Evolutionary conservation across 1,284 basidiomycete genomes (phyloP).

Genomic region (Athelia sp.): DNA sequence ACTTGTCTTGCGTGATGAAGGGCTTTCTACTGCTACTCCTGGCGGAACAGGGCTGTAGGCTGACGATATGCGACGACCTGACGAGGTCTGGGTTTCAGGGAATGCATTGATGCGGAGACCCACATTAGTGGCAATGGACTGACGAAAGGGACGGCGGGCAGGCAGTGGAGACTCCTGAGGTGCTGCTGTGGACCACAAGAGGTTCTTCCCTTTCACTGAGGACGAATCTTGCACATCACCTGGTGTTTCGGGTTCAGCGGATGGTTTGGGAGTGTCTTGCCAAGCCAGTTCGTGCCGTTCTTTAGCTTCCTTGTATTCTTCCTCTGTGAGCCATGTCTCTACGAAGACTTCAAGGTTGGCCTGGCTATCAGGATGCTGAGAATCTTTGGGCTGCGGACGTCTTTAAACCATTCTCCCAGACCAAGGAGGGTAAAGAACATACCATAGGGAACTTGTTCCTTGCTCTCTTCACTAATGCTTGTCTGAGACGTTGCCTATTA

Average conservation of each 20-base stretch:
- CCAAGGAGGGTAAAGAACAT: constrained; percentile 16
- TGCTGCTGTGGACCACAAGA: constrained; percentile 41
- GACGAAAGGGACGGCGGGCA: constrained; percentile 30
- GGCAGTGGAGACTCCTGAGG: constrained; percentile 28
- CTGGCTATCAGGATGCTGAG: constrained; percentile 66
- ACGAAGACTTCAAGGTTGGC: constrained; percentile 64
- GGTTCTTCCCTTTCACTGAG: constrained; percentile 35
- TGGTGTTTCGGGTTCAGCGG: constrained; percentile 36
- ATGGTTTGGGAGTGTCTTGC: constrained; percentile 48
- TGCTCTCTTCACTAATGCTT: constrained; percentile 63
- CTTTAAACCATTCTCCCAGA: background rate
- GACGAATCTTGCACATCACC: constrained; percentile 27
- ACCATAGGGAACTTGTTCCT: constrained; percentile 71
- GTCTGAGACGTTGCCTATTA: constrained; percentile 64
- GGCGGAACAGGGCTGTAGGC: constrained; percentile 24
- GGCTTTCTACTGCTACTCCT: constrained; percentile 49
- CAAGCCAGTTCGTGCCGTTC: constrained; percentile 57
- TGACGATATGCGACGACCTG: constrained; percentile 34
- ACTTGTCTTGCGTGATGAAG: constrained; percentile 22
- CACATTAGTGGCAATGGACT: constrained; percentile 38
- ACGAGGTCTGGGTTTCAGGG: constrained; percentile 20
- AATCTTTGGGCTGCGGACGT: constrained; percentile 59
- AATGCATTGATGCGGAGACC: constrained; percentile 35
- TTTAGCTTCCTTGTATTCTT: constrained; percentile 62
- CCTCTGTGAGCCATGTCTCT: constrained; percentile 73